Percentiles rank a stretch among this genome's conserved stretches.
Evolutionary conservation across 148 eudicot genomes (phyloP).

Genomic region (Rhododendron kiyosumense): DNA sequence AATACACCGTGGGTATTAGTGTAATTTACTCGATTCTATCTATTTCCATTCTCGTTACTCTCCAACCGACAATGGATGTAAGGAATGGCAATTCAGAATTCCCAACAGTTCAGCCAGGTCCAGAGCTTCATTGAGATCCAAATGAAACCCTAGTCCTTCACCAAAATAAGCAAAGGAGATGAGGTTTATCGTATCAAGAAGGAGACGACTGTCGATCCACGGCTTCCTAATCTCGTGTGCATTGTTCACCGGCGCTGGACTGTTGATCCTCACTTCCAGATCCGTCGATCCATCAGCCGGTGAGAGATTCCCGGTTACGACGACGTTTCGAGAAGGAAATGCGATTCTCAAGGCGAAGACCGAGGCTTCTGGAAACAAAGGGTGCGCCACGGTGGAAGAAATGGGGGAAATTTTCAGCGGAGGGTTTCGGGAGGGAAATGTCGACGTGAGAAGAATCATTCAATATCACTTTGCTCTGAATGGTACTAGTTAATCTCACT

Average conservation of each 20-base stretch:
- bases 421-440: background rate
- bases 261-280: slow-evolving; percentile 42
- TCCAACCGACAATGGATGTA: background rate
- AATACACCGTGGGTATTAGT: background rate
- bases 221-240: slow-evolving; percentile 28
- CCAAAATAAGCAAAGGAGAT: slow-evolving; percentile 12
- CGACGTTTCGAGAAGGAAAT: background rate
- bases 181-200: slow-evolving; percentile 26
- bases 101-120: background rate
- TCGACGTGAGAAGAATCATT: slow-evolving; percentile 10
- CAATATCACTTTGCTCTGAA: slow-evolving; percentile 2
- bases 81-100: background rate
- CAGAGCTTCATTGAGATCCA: background rate
- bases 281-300: slow-evolving; percentile 38
- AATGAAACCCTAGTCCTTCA: background rate
- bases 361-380: slow-evolving; percentile 1
- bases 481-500: background rate
- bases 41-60: background rate
- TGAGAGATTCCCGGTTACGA: background rate
- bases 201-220: slow-evolving; percentile 23
- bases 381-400: slow-evolving; percentile 21
- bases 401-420: slow-evolving; percentile 24
- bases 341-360: background rate
- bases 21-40: background rate
- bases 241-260: slow-evolving; percentile 33